Evolutionary conservation across 2,329 filamentous ascomycete species (phyloP), one percentile per base, ranked within the genome.

Genomic region (Botrytis elliptica): DNA sequence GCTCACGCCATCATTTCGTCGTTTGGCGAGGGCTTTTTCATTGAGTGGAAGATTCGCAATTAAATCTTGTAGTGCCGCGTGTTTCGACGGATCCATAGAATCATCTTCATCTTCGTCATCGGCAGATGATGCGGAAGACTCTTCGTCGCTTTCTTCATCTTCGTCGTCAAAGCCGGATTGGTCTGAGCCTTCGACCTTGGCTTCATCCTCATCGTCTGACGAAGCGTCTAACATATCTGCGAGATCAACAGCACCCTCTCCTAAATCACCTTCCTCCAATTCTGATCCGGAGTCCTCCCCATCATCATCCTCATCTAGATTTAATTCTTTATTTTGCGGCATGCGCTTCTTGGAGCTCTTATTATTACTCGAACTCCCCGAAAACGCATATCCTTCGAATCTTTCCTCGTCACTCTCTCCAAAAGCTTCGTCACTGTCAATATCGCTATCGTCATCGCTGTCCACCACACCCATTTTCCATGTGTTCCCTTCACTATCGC

Each of bases 151-250:
- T n/a, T 84, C 87, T 6, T 86, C 85, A 64, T 85, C 84, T 9
- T 84, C 85, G 78, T 77, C 74, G 81, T 82, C 72, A 85, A 85
- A 74, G 25, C 85, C 85, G 25, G 84, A 81, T 25, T 82, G 83
- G 10, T 83, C 84, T 77, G 82, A 55, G n/a, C 64, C 69, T 42
- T 55, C 66, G 38, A 36, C 59, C 5, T 55, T 59, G 16, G 22
- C 55, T 33, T 70, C 72, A 75, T 87, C 88, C 80, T 97, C 94
- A 79, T 96, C 91, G 79, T 97, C 95, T 79, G 93, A 96, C n/a
- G 75, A 75, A 36, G 74, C 73, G 59, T 77, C 75, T 14, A 77
- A 63, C 76, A 77, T 77, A 20, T 76, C 73, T 62, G 75, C 77
- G 71, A 78, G 75, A 74, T 78, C 77, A 70, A 78, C 74, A 25